Percentiles rank a stretch among this genome's conserved stretches.
phyloP scores from a whole-genome alignment of 2,329 filamentous ascomycete species.

The Nothopassalora personata region DNA sequence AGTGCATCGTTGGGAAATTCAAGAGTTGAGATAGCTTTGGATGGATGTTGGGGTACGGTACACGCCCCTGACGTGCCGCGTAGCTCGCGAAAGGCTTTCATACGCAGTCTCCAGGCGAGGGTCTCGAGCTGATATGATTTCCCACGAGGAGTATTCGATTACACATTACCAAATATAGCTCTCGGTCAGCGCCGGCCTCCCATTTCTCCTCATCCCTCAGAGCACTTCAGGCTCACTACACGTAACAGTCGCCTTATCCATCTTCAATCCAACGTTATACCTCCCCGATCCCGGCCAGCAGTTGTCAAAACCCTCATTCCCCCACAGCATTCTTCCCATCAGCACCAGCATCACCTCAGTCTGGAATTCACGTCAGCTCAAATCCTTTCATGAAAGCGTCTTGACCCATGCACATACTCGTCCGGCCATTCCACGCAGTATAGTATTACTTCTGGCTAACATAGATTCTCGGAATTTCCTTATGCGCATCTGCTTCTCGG shows the following conservation, averaged over 20 bases:
- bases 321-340: slow-evolving; percentile 11
- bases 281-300: slow-evolving; percentile 12
- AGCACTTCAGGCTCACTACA: slow-evolving; percentile 4
- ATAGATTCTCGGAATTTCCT: slow-evolving; percentile 17
- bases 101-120: no score
- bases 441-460: slow-evolving; percentile 22
- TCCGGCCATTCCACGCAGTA: slow-evolving; percentile 14
- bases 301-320: slow-evolving; percentile 14
- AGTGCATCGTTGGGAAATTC: slow-evolving; percentile 30
- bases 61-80: no score
- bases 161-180: no score
- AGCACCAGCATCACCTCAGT: slow-evolving; percentile 16
- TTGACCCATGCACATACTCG: slow-evolving; percentile 1
- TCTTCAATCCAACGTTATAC: slow-evolving; percentile 8
- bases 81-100: no score
- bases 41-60: no score
- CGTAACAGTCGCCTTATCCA: slow-evolving; percentile 11
- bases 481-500: background rate
- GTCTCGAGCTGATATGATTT: no score
- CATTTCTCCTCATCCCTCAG: background rate
- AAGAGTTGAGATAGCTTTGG: slow-evolving; percentile 1
- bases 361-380: background rate
- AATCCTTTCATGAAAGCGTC: no score
- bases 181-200: no score
- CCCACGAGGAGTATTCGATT: no score